Percentiles rank a stretch among this genome's conserved stretches.
phyloP scores from a whole-genome alignment of 495 filamentous ascomycete species.

The Paragyromitra xinjiangensis region DNA sequence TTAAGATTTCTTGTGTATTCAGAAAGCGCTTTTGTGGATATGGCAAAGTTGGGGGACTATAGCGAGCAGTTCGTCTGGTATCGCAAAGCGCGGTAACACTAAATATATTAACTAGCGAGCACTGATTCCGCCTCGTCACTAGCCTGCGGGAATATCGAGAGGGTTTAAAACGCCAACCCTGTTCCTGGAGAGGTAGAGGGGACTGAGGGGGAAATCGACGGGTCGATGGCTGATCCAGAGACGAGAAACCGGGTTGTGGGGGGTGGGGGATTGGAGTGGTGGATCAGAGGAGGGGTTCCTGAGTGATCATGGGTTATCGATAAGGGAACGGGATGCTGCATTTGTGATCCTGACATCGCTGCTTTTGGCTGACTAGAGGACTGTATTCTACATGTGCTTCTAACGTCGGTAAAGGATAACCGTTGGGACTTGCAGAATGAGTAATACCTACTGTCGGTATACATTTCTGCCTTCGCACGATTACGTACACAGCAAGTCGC shows the following conservation, averaged over 20 bases:
- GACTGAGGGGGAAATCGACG: conserved; percentile 15
- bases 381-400: background rate
- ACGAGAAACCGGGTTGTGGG: conserved; percentile 24
- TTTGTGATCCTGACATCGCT: background rate
- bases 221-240: conserved; percentile 15
- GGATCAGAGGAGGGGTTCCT: conserved; percentile 26
- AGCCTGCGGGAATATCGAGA: background rate
- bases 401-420: background rate
- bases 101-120: conserved; percentile 13
- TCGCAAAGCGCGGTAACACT: conserved; percentile 13
- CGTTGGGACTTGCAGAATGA: conserved; percentile 11
- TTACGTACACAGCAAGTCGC: conserved; percentile 6
- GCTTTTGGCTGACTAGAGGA: background rate
- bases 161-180: background rate
- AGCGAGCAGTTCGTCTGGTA: background rate
- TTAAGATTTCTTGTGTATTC: background rate
- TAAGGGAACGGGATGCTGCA: conserved; percentile 2
- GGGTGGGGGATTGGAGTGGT: conserved; percentile 3
- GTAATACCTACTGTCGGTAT: background rate
- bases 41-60: background rate
- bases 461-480: background rate
- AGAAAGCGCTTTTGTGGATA: background rate
- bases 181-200: conserved; percentile 9
- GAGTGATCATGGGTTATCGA: conserved; percentile 30
- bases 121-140: background rate